phyloP scores from a whole-genome alignment of 2,329 filamentous ascomycete genomes.

The Fonsecaea pugnacius region DNA sequence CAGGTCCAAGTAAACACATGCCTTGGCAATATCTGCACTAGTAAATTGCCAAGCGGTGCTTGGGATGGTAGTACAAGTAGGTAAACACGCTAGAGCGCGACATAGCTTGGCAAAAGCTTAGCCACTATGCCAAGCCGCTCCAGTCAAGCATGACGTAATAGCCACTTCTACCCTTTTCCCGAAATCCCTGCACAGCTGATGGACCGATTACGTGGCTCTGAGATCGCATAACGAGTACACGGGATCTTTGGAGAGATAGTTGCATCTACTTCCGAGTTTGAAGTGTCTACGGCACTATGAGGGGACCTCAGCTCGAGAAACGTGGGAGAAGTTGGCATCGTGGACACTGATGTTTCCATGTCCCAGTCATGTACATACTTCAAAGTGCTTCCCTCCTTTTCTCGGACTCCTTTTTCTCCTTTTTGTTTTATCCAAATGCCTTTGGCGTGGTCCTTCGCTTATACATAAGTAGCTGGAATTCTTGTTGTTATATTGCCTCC shows the following conservation, averaged over 20 bases:
- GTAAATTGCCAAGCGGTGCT: too few species aligned
- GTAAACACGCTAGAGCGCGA: not conserved
- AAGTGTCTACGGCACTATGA: not conserved
- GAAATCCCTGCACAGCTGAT: conserved; percentile 5
- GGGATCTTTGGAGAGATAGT: not conserved
- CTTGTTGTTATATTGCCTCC: not conserved
- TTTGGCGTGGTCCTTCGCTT: not conserved
- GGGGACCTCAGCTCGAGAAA: conserved; percentile 8
- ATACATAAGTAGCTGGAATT: not conserved
- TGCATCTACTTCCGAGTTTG: conserved; percentile 21
- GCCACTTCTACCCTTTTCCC: not conserved
- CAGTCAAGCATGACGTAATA: not conserved
- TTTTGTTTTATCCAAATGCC: not conserved
- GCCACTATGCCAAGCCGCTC: too few species aligned
- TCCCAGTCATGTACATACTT: too few species aligned
- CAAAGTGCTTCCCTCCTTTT: not conserved
- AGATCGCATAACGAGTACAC: not conserved
- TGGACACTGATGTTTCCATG: too few species aligned
- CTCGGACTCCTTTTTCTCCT: not conserved
- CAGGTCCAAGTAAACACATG: too few species aligned
- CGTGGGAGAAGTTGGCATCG: not conserved
- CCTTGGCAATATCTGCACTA: too few species aligned
- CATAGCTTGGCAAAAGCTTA: not conserved
- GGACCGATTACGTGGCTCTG: conserved; percentile 12
- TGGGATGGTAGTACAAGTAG: too few species aligned